Percentiles rank a stretch among this genome's conserved stretches.
phyloP scores from a whole-genome alignment of 2,329 filamentous ascomycete genomes.

The Zelopaecilomyces penicillatus region DNA sequence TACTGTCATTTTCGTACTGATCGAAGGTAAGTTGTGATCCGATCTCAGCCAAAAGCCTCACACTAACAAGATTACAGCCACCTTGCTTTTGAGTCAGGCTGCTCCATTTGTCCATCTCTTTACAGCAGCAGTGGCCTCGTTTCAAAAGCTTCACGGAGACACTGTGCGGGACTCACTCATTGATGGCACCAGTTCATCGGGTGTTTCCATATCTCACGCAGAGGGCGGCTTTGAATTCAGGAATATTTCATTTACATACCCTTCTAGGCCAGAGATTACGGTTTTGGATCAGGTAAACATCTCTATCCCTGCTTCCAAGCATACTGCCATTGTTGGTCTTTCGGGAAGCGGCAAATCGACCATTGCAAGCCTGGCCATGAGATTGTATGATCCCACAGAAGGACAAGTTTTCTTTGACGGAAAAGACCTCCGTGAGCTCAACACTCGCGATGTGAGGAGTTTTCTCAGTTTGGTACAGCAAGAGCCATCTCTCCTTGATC shows the following conservation, averaged over 20 bases:
- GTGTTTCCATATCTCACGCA: slow-evolving; percentile 28
- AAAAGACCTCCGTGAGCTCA: slow-evolving; percentile 40
- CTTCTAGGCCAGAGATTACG: slow-evolving; percentile 40
- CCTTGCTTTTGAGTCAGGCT: slow-evolving; percentile 49
- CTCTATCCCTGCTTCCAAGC: slow-evolving; percentile 46
- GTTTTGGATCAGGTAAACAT: slow-evolving; percentile 48
- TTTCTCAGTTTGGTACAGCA: slow-evolving; percentile 54
- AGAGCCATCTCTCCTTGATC: slow-evolving; percentile 53
- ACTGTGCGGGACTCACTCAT: slow-evolving; percentile 41
- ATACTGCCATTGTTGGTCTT: slow-evolving; percentile 62
- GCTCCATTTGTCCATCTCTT: slow-evolving; percentile 52
- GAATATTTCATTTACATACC: slow-evolving; percentile 30
- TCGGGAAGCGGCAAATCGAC: slow-evolving; percentile 64
- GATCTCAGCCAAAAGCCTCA: background rate
- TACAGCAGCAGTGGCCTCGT: slow-evolving; percentile 44
- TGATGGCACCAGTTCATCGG: slow-evolving; percentile 23
- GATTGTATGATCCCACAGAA: slow-evolving; percentile 50
- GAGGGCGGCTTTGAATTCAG: slow-evolving; percentile 17
- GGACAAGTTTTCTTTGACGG: slow-evolving; percentile 32
- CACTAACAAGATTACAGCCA: slow-evolving; percentile 24
- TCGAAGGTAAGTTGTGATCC: slow-evolving; percentile 31
- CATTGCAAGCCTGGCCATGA: slow-evolving; percentile 54
- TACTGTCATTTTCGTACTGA: slow-evolving; percentile 46
- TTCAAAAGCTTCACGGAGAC: slow-evolving; percentile 43
- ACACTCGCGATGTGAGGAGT: slow-evolving; percentile 47